A percentile compares a stretch with the other conserved stretches of the same genome.
These are phyloP conservation scores for Cryptococcus neoformans DNA, from an alignment of 1,284 basidiomycete species.

Conservation along the genomic window DNA sequence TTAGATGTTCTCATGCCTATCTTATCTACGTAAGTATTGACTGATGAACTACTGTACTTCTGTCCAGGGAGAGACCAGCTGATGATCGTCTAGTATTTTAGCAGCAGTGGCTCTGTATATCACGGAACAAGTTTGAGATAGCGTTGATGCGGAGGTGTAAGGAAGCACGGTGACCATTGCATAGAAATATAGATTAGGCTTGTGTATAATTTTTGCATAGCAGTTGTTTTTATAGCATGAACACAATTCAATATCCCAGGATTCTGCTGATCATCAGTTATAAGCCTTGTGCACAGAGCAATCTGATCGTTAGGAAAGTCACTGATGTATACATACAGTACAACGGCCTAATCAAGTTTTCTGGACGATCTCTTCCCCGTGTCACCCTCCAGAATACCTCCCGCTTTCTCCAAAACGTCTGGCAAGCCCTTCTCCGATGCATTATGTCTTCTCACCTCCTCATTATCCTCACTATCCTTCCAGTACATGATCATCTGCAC, in stretches of 20 bases:
- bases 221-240: too few species aligned
- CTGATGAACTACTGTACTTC: neutral
- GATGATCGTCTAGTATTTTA: conserved; percentile 16
- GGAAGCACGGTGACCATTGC: too few species aligned
- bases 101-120: conserved; percentile 36
- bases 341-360: conserved; percentile 27
- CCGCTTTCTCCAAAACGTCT: conserved; percentile 7
- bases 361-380: conserved; percentile 18
- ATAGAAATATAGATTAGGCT: too few species aligned
- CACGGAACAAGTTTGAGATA: conserved; percentile 2
- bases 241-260: too few species aligned
- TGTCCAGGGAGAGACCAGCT: neutral
- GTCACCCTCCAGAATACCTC: conserved; percentile 3
- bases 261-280: too few species aligned
- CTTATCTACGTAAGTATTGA: conserved; percentile 36
- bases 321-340: too few species aligned
- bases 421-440: conserved; percentile 24
- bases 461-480: conserved; percentile 54
- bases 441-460: conserved; percentile 9
- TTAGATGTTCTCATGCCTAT: conserved; percentile 40
- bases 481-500: conserved; percentile 79
- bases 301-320: too few species aligned
- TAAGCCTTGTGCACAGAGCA: too few species aligned
- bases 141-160: too few species aligned
- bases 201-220: too few species aligned